Percentiles rank a stretch among this genome's conserved stretches.
phyloP scores from a whole-genome alignment of 164 flowering plant species.

The Aristolochia contorta region DNA sequence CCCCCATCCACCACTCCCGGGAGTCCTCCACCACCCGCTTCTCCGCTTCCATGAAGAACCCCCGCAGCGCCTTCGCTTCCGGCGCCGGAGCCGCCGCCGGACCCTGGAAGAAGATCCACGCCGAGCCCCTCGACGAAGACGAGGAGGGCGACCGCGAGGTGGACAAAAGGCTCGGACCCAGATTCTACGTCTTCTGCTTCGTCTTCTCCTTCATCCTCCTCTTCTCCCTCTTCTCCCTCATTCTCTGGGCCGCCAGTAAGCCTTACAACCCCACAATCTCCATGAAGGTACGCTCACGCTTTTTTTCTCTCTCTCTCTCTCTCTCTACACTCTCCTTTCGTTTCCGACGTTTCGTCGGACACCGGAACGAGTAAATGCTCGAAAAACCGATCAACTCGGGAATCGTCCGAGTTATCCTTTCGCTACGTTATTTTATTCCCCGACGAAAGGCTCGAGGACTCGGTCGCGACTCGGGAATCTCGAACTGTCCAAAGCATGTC shows the following conservation, averaged over 20 bases:
- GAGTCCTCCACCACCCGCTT: slow-evolving; percentile 84
- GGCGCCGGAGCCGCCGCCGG: slow-evolving; percentile 10
- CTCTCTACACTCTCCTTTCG: too few relatives aligned
- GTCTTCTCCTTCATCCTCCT: slow-evolving; percentile 39
- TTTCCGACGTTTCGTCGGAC: neutral
- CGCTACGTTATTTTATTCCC: too few relatives aligned
- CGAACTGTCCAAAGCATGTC: too few relatives aligned
- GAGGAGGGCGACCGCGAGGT: slow-evolving; percentile 27
- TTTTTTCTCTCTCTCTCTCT: neutral
- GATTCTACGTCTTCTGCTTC: slow-evolving; percentile 37
- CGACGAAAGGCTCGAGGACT: too few relatives aligned
- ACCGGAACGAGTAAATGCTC: too few relatives aligned
- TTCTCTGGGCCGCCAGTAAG: slow-evolving; percentile 77
- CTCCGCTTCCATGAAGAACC: slow-evolving; percentile 60
- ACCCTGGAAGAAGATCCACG: slow-evolving; percentile 34
- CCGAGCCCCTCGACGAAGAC: slow-evolving; percentile 18
- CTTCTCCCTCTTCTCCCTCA: slow-evolving; percentile 57
- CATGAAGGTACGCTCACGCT: slow-evolving; percentile 42
- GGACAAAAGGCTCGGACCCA: slow-evolving; percentile 10
- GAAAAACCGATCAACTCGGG: neutral
- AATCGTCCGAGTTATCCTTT: slow-evolving; percentile 1
- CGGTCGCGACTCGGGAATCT: too few relatives aligned
- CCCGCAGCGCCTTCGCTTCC: neutral
- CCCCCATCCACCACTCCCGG: slow-evolving; percentile 84
- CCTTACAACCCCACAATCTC: slow-evolving; percentile 43